Percentiles rank a stretch among this genome's conserved stretches.
Evolutionary conservation across 768 basidiomycete genomes (phyloP).

Genomic region (Russula sp.): DNA sequence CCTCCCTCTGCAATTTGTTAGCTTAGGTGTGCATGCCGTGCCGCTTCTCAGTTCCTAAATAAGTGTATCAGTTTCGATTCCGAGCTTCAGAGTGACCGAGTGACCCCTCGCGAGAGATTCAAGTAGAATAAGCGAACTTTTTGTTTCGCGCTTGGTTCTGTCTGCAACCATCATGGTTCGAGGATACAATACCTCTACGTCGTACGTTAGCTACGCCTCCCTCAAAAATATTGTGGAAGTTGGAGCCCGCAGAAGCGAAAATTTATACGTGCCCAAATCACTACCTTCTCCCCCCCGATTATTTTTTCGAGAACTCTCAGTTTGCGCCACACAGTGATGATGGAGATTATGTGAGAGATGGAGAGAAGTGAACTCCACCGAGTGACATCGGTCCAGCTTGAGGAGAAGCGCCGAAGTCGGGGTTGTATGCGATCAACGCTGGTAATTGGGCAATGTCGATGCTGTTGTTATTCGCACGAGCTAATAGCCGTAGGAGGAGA

Average conservation of each 20-base stretch:
- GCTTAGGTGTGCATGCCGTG: too few relatives aligned
- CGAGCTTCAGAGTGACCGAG: not conserved
- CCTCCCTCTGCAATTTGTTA: too few relatives aligned
- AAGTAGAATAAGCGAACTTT: not conserved
- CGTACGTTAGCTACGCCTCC: not conserved
- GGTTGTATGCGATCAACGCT: slow-evolving; percentile 1
- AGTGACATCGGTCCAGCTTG: slow-evolving; percentile 6
- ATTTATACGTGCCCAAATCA: not conserved
- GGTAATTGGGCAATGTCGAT: not conserved
- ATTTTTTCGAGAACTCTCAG: not conserved
- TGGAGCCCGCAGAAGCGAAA: not conserved
- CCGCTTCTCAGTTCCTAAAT: too few relatives aligned
- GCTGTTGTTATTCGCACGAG: not conserved
- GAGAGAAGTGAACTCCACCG: not conserved
- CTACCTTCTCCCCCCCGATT: too few relatives aligned
- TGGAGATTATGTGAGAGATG: not conserved
- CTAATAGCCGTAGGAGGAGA: not conserved
- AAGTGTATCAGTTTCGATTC: too few relatives aligned
- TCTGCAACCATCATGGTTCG: not conserved
- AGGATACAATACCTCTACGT: not conserved
- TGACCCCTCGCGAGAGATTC: not conserved
- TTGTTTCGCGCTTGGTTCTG: not conserved
- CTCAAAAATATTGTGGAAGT: not conserved
- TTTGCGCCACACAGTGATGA: not conserved
- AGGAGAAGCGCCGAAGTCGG: not conserved